These are phyloP conservation scores for Fraxinus sp. DNA, from an alignment of 305 asterid genomes.

Conservation along the genomic window DNA sequence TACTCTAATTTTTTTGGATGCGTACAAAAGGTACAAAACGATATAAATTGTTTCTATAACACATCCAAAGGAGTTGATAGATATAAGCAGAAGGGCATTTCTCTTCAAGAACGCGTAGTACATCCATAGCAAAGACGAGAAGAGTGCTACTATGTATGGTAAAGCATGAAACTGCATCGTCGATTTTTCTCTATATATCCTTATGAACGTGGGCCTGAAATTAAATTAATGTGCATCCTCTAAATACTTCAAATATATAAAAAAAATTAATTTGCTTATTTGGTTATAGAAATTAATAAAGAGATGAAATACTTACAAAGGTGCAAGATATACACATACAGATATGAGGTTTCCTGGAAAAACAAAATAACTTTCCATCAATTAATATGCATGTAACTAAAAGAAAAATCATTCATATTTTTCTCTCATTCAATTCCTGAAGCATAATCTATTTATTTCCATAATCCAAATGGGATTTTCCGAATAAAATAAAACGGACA, in stretches of 20 bases:
- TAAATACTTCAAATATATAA: neutral
- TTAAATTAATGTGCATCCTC: neutral
- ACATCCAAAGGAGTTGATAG: conserved; percentile 71
- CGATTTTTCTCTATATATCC: conserved; percentile 59
- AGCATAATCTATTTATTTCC: neutral
- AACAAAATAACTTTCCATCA: neutral
- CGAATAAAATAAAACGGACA: neutral
- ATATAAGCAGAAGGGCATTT: conserved; percentile 46
- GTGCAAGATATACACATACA: conserved; percentile 55
- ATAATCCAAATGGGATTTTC: neutral
- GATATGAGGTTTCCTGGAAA: conserved; percentile 54
- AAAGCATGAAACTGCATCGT: conserved; percentile 64
- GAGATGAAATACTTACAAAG: conserved; percentile 42
- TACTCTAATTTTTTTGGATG: conserved; percentile 54
- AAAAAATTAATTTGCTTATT: neutral
- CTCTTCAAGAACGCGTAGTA: conserved; percentile 60
- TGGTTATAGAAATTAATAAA: neutral
- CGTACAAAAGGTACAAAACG: conserved; percentile 46
- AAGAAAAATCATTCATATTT: neutral
- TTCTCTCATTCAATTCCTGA: neutral
- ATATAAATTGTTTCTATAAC: conserved; percentile 57
- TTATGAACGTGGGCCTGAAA: conserved; percentile 60
- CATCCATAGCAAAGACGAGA: conserved; percentile 72
- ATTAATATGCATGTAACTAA: neutral
- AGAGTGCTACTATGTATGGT: conserved; percentile 62